Conservation (phyloP, 169 alveolate genomes). For the Plasmodium malariae region DNA sequence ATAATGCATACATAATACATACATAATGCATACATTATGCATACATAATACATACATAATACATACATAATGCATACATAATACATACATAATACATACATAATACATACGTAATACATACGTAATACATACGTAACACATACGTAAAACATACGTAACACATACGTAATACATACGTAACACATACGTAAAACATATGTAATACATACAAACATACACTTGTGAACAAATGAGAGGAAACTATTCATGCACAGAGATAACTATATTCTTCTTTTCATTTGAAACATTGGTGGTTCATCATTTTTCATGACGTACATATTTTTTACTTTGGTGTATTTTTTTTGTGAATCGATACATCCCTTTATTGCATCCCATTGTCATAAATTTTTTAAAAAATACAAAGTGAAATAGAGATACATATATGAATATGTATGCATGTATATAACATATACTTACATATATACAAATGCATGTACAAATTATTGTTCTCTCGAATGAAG, state of each 20-base stretch:
- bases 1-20: no score
- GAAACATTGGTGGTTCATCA: neutral
- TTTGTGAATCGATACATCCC: neutral
- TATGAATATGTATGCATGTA: no score
- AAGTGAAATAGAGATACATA: neutral
- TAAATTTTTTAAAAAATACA: neutral
- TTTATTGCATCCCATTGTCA: neutral
- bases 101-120: no score
- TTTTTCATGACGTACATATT: neutral
- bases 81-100: no score
- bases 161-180: no score
- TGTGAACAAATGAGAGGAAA: conserved; percentile 13
- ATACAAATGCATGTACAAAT: neutral
- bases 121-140: no score
- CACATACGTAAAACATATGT: neutral
- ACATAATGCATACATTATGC: no score
- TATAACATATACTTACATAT: no score
- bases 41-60: no score
- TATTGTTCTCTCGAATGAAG: neutral
- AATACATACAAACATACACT: neutral
- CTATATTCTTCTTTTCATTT: neutral
- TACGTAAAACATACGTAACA: no score
- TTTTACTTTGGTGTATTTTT: neutral
- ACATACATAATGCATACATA: no score
- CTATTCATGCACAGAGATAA: neutral